Conservation (phyloP, 2,329 filamentous ascomycete species). For the Dothideomycetes sp. region DNA sequence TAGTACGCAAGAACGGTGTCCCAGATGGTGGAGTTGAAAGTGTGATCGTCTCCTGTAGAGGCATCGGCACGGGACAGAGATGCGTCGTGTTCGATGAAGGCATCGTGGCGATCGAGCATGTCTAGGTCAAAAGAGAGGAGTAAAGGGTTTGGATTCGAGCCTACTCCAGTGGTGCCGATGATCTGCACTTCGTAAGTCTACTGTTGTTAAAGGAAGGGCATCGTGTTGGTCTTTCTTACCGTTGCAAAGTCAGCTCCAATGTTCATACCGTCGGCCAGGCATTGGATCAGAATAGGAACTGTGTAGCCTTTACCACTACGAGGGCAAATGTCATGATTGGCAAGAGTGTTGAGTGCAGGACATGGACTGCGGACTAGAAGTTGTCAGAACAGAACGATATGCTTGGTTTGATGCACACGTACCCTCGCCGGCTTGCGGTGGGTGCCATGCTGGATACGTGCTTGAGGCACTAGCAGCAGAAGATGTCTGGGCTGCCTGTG, state of each 20-base stretch:
- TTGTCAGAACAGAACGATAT: slow-evolving; percentile 14
- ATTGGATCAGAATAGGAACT: slow-evolving; percentile 5
- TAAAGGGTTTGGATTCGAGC: slow-evolving; percentile 7
- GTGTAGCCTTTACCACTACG: slow-evolving; percentile 9
- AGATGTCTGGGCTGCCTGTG: too few species aligned
- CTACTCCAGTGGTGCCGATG: slow-evolving; percentile 5
- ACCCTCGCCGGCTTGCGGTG: slow-evolving; percentile 4
- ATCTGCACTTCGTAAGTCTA: too few species aligned
- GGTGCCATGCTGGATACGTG: slow-evolving; percentile 7
- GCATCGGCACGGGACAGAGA: slow-evolving; percentile 23
- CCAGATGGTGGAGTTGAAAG: slow-evolving; percentile 23
- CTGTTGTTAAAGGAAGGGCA: too few species aligned
- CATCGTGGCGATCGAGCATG: slow-evolving; percentile 8
- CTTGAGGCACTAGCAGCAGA: background rate
- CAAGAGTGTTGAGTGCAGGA: slow-evolving; percentile 5
- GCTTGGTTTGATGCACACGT: background rate
- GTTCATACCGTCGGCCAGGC: slow-evolving; percentile 6
- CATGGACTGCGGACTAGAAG: slow-evolving; percentile 12
- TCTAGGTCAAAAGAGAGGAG: slow-evolving; percentile 8
- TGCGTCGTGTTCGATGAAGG: slow-evolving; percentile 26
- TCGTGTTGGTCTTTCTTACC: too few species aligned
- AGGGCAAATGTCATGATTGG: slow-evolving; percentile 8
- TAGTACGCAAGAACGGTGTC: slow-evolving; percentile 18
- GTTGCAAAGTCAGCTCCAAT: slow-evolving; percentile 4
- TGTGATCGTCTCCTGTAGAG: slow-evolving; percentile 23